Percentiles rank a stretch among this genome's conserved stretches.
phyloP scores from a whole-genome alignment of 805 yeast species.

The Torulaspora franciscae region DNA sequence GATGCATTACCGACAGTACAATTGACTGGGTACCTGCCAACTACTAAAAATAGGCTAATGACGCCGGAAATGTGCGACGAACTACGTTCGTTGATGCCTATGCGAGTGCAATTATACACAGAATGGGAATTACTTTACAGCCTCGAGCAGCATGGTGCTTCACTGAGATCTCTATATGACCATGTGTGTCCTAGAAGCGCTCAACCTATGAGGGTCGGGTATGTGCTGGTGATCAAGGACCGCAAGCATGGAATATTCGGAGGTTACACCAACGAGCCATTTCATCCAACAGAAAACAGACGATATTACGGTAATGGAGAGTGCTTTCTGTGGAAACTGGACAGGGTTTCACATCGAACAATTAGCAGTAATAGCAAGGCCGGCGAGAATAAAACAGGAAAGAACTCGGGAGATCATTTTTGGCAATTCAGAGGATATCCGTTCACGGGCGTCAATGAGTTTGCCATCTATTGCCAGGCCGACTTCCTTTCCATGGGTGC shows the following conservation, averaged over 20 bases:
- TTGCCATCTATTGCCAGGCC: conserved; percentile 73
- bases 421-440: conserved; percentile 73
- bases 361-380: conserved; percentile 4
- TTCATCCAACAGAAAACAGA: conserved; percentile 64
- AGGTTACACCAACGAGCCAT: conserved; percentile 66
- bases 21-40: conserved; percentile 54
- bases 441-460: conserved; percentile 84
- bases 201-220: conserved; percentile 54
- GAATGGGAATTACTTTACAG: conserved; percentile 77
- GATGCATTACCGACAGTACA: conserved; percentile 51
- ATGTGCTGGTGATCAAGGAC: conserved; percentile 69
- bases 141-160: conserved; percentile 89
- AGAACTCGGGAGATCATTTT: conserved; percentile 5
- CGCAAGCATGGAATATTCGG: conserved; percentile 64
- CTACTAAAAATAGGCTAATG: conserved; percentile 57
- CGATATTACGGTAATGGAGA: conserved; percentile 92
- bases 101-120: conserved; percentile 69
- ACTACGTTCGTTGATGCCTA: conserved; percentile 66
- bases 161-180: conserved; percentile 70
- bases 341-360: conserved; percentile 37
- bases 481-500: conserved; percentile 81
- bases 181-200: conserved; percentile 44
- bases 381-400: conserved; percentile 13
- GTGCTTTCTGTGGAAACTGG: conserved; percentile 86
- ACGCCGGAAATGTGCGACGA: conserved; percentile 65